Evolutionary conservation across 1,284 basidiomycete species (phyloP).

Genomic region (Irpex sp.): DNA sequence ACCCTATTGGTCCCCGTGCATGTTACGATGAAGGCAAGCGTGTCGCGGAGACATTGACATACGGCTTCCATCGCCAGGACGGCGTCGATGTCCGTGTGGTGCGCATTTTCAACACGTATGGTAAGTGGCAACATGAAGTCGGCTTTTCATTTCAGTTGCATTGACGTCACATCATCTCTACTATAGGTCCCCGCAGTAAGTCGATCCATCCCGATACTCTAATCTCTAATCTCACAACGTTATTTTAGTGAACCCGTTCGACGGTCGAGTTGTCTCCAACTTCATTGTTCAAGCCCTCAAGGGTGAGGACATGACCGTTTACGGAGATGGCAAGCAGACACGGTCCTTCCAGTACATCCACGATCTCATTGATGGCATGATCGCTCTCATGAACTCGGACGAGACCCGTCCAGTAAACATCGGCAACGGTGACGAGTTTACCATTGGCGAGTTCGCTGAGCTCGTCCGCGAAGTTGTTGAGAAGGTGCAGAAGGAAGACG

Average conservation of each 20-base stretch:
- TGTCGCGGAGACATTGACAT: slow-evolving; percentile 92
- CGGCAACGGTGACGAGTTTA: slow-evolving; percentile 92
- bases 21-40: slow-evolving; percentile 99
- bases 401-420: slow-evolving; percentile 95
- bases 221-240: slow-evolving; percentile 17
- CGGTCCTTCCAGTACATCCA: slow-evolving; percentile 96
- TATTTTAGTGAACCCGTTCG: slow-evolving; percentile 86
- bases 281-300: slow-evolving; percentile 96
- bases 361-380: slow-evolving; percentile 79
- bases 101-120: slow-evolving; percentile 93
- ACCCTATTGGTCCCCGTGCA: slow-evolving; percentile 94
- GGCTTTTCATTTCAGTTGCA: not conserved
- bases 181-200: slow-evolving; percentile 46
- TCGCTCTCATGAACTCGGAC: slow-evolving; percentile 89
- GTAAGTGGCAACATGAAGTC: slow-evolving; percentile 25
- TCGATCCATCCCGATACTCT: slow-evolving; percentile 3
- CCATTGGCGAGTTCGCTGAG: slow-evolving; percentile 87
- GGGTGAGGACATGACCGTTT: slow-evolving; percentile 95
- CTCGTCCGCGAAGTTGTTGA: slow-evolving; percentile 87
- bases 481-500: slow-evolving; percentile 84
- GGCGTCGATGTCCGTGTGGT: slow-evolving; percentile 94
- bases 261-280: slow-evolving; percentile 97
- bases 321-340: slow-evolving; percentile 94
- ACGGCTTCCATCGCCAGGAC: slow-evolving; percentile 93
- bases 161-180: not conserved